Base-by-base conservation (phyloP, 345 rosid genomes). In the Eutrema japonicum region DNA sequence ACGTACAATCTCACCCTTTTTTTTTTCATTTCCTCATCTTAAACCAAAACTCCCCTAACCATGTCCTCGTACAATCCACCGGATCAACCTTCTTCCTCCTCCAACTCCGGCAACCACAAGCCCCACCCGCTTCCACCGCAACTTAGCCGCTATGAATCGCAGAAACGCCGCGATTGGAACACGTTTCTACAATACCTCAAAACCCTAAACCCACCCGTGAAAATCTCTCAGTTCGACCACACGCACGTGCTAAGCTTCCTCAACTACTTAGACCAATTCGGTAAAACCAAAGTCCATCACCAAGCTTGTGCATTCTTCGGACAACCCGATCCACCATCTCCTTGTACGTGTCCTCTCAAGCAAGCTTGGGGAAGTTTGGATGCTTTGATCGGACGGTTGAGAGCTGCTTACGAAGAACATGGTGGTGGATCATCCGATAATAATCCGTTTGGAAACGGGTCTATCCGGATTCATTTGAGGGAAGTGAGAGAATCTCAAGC, bases 351-450 rank as follows among this genome's bases (percentile, higher is more conserved):
- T 58, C 95, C 97, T 29, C 78, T 89, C 2, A 73, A 84, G 71
- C 97, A 91, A 78, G 97, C 97, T 4, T 89, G 97, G 97, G 97
- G 97, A 10, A 89, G 95, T 79, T 89, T 91, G 10, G 97, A 91
- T 64, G 95, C 97, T 7, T 83, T 91, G 80, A 86, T 91, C 80
- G 95, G 95, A 71, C 86, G 95, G 37, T 84, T 91, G 3, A 35
- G 97, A 82, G 97, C 95, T 38, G 95, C 97, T 52, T 91, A 83
- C 40, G 97, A 91, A 74, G 97, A 87, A 63, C 83, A 91, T 8
- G 87, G 91, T 8, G 96, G 90, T 12, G 91, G 91, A 10, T 82
- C 88, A 36, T 78, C 89, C 3, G 91, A 86, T 77, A 80, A 71
- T 4, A 87, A 87, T 83, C 96, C 93, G 11, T 91, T 91, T 30